phyloP scores from a whole-genome alignment of 352 stramenopile species.

The Phytophthora podocarpi region DNA sequence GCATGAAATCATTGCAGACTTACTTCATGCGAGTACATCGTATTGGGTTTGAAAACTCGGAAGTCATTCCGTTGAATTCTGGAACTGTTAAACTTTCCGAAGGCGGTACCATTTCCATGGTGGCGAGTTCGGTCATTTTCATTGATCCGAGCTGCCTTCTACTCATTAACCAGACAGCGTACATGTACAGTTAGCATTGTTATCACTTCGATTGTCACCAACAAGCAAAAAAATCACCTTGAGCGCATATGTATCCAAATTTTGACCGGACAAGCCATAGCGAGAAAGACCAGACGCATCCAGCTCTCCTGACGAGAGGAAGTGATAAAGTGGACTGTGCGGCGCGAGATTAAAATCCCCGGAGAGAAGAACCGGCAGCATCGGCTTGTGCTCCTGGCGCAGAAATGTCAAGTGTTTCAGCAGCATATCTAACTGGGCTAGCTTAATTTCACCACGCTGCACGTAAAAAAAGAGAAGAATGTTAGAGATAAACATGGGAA shows the following conservation, averaged over 20 bases:
- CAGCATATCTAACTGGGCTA: slow-evolving; percentile 63
- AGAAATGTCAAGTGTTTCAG: slow-evolving; percentile 41
- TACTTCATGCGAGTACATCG: slow-evolving; percentile 37
- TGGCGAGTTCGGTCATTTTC: slow-evolving; percentile 46
- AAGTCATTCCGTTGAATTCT: slow-evolving; percentile 27
- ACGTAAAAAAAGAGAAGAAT: neutral
- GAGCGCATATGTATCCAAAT: slow-evolving; percentile 19
- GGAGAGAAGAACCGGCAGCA: slow-evolving; percentile 54
- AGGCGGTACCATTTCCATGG: slow-evolving; percentile 42
- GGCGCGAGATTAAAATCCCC: slow-evolving; percentile 76
- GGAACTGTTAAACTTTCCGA: slow-evolving; percentile 39
- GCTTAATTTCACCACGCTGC: slow-evolving; percentile 70
- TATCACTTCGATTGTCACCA: neutral
- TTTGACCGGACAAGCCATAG: slow-evolving; percentile 56
- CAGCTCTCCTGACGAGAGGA: slow-evolving; percentile 50
- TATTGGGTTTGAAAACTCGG: slow-evolving; percentile 19
- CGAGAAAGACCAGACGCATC: slow-evolving; percentile 52
- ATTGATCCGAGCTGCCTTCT: slow-evolving; percentile 42
- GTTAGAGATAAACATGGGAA: neutral
- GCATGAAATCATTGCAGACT: neutral
- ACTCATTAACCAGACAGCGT: neutral
- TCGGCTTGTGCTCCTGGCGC: slow-evolving; percentile 9
- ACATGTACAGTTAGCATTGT: slow-evolving; percentile 3
- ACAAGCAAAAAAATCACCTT: slow-evolving; percentile 26
- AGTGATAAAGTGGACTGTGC: slow-evolving; percentile 70